Evolutionary conservation across 129 eudicot species (phyloP).

Genomic region (Glebionis coronaria): DNA sequence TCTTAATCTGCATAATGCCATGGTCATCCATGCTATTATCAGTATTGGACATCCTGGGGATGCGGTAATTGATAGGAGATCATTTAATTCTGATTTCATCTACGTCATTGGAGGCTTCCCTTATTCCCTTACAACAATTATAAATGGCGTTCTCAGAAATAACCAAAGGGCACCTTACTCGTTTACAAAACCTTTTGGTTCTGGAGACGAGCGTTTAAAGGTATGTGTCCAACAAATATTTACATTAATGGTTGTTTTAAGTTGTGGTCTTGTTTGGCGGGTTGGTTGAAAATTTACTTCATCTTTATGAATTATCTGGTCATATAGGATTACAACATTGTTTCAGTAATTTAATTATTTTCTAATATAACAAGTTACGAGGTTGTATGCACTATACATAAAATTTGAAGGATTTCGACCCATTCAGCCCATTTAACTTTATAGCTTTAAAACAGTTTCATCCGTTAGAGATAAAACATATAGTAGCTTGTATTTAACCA

Average conservation of each 20-base stretch:
- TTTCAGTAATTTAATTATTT: too few species aligned
- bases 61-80: conserved; percentile 58
- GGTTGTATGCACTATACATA: background rate
- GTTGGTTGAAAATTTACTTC: background rate
- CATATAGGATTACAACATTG: background rate
- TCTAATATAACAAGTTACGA: background rate
- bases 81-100: conserved; percentile 68
- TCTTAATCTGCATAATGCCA: conserved; percentile 74
- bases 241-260: background rate
- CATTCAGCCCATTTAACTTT: background rate
- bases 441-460: too few species aligned
- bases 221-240: conserved; percentile 29
- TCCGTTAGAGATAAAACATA: background rate
- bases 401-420: background rate
- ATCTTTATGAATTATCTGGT: background rate
- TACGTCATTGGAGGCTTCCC: conserved; percentile 79
- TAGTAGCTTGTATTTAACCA: background rate
- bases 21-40: conserved; percentile 87
- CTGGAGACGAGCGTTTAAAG: conserved; percentile 82
- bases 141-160: conserved; percentile 80
- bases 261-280: background rate
- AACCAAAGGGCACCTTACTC: conserved; percentile 88
- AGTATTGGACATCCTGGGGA: conserved; percentile 83
- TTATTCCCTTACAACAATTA: conserved; percentile 60
- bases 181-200: conserved; percentile 60